Evolutionary conservation across 495 filamentous ascomycete species (phyloP).

Genomic region (Evernia prunastri): DNA sequence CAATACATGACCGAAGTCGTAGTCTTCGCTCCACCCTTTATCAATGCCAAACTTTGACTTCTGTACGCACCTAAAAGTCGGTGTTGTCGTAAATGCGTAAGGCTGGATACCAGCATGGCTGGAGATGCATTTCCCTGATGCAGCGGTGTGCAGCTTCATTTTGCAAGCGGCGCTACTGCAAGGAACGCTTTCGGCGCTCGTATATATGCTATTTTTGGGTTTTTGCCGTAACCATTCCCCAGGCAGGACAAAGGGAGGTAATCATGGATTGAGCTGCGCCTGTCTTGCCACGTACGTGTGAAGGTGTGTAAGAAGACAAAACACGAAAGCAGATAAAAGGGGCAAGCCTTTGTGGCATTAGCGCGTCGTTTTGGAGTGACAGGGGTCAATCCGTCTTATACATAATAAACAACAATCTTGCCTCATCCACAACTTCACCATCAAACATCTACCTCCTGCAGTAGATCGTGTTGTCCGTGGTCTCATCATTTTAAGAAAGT

Average conservation of each 20-base stretch:
- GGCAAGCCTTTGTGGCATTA: constrained; percentile 1
- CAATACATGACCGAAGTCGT: background rate
- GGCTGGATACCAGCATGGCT: background rate
- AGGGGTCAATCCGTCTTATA: background rate
- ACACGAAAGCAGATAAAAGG: constrained; percentile 3
- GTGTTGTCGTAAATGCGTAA: background rate
- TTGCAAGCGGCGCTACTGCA: constrained; percentile 20
- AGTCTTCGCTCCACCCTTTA: background rate
- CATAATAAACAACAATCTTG: background rate
- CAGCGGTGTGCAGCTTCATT: constrained; percentile 3
- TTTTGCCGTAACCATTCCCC: background rate
- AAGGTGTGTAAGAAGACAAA: background rate
- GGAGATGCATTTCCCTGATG: background rate
- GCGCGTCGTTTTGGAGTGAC: constrained; percentile 2
- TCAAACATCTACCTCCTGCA: background rate
- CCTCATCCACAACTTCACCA: background rate
- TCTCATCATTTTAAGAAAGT: background rate
- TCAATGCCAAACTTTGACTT: background rate
- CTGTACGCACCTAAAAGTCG: background rate
- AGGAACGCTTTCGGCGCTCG: constrained; percentile 18
- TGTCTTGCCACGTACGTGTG: constrained; percentile 1
- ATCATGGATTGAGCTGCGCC: background rate
- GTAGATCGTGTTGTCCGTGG: background rate
- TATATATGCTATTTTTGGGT: constrained; percentile 16
- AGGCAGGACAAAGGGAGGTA: background rate